Evolutionary conservation across 1,139 yeast genomes (phyloP).

Genomic region (Hansenula sp.): DNA sequence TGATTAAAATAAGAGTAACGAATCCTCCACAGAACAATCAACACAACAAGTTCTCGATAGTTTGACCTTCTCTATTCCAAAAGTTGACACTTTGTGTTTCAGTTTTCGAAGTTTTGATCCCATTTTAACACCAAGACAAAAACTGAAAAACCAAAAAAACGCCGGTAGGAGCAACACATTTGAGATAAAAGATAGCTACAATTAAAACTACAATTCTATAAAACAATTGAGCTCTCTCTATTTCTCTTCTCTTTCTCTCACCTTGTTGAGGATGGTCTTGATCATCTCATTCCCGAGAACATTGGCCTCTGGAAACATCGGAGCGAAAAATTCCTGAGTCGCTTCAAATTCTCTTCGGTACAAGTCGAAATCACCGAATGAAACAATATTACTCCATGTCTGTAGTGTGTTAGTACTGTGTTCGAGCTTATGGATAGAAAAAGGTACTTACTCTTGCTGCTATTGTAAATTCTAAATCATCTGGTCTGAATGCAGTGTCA

Average conservation of each 20-base stretch:
- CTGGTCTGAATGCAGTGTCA: conserved; percentile 71
- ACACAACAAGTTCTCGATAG: not conserved
- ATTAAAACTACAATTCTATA: too few species aligned
- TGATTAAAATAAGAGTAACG: too few species aligned
- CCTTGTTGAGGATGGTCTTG: conserved; percentile 53
- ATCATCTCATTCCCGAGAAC: conserved; percentile 95
- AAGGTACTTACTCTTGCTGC: conserved; percentile 49
- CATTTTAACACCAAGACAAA: not conserved
- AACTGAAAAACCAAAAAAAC: not conserved
- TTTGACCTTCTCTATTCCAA: not conserved
- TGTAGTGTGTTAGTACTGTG: conserved; percentile 6
- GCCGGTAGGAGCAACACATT: too few species aligned
- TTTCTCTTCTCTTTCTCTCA: too few species aligned
- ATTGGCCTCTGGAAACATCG: conserved; percentile 86
- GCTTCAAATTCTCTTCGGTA: conserved; percentile 71
- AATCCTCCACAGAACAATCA: too few species aligned
- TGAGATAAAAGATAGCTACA: too few species aligned
- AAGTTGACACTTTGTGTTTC: not conserved
- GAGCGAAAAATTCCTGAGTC: conserved; percentile 76
- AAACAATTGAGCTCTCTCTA: too few species aligned
- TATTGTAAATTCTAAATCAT: conserved; percentile 80
- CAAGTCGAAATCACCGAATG: conserved; percentile 68
- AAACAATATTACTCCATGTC: conserved; percentile 80
- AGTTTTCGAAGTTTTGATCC: not conserved
- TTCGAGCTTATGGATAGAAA: not conserved